A percentile compares a stretch with the other conserved stretches of the same genome.
phyloP scores from a whole-genome alignment of 805 yeast genomes.

The Myxozyma geophila region DNA sequence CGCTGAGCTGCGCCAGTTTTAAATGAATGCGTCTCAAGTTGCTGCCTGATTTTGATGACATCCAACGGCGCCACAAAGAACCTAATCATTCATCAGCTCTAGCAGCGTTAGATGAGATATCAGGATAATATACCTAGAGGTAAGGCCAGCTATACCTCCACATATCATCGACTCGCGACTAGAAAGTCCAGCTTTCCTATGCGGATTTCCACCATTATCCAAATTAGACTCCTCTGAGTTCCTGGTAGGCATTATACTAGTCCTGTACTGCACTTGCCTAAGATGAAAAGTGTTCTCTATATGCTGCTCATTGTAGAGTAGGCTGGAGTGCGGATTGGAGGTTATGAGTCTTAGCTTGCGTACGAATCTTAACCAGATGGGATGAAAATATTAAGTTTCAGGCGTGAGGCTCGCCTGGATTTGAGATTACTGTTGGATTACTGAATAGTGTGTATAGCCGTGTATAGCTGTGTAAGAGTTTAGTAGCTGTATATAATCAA shows the following conservation, averaged over 20 bases:
- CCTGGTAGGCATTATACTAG: too few relatives aligned
- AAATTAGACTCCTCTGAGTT: too few relatives aligned
- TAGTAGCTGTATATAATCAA: too few relatives aligned
- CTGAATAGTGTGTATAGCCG: too few relatives aligned
- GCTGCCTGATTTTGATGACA: slow-evolving; percentile 75
- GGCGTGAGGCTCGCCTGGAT: too few relatives aligned
- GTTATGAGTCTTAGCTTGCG: too few relatives aligned
- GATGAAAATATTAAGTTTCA: too few relatives aligned
- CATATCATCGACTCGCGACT: slow-evolving; percentile 62
- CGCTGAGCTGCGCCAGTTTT: slow-evolving; percentile 2
- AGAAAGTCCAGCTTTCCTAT: slow-evolving; percentile 57
- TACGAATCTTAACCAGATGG: too few relatives aligned
- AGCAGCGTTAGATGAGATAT: not conserved
- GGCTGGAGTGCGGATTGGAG: too few relatives aligned
- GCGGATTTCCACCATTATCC: not conserved
- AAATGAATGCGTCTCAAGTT: slow-evolving; percentile 52
- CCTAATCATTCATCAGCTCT: slow-evolving; percentile 43
- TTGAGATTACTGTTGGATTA: too few relatives aligned
- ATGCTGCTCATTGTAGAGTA: not conserved
- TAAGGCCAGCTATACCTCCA: slow-evolving; percentile 72
- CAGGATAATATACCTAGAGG: slow-evolving; percentile 49
- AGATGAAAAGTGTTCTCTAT: too few relatives aligned
- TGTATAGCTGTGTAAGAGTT: too few relatives aligned
- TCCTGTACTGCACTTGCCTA: not conserved
- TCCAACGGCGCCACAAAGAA: slow-evolving; percentile 78